phyloP scores from a whole-genome alignment of 768 basidiomycete genomes.

The Phanerochaete carnosa region DNA sequence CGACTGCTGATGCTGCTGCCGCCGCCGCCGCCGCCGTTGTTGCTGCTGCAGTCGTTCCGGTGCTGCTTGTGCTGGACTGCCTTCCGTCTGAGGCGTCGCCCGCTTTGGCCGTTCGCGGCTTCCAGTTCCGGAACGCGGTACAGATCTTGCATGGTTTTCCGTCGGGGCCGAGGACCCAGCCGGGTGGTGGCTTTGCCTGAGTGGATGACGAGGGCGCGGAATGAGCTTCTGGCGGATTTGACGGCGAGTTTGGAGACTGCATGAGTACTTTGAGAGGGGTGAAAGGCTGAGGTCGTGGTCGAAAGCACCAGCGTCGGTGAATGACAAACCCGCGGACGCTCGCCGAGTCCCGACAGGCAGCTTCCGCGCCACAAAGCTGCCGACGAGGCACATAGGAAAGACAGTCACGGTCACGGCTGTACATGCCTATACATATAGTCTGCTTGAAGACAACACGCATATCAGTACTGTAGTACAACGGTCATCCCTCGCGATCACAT shows the following conservation, averaged over 20 bases:
- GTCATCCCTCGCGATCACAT: neutral
- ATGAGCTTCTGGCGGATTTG: neutral
- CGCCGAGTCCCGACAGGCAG: neutral
- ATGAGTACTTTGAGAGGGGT: no score
- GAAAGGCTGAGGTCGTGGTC: neutral
- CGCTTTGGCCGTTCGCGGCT: constrained; percentile 35
- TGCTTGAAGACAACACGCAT: no score
- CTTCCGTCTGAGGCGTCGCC: constrained; percentile 15
- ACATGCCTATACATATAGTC: no score
- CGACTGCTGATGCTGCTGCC: constrained; percentile 28
- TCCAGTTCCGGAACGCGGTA: constrained; percentile 73
- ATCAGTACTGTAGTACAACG: neutral
- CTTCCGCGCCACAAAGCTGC: neutral
- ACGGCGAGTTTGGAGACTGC: neutral
- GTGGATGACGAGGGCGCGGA: neutral
- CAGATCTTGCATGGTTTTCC: constrained; percentile 96
- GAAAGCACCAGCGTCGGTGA: neutral
- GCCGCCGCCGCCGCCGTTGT: neutral
- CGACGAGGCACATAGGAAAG: neutral
- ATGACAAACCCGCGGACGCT: no score
- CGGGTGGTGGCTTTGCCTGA: constrained; percentile 47
- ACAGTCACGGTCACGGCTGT: no score
- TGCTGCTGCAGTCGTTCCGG: neutral
- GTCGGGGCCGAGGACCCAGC: constrained; percentile 86
- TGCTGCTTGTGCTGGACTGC: constrained; percentile 8